phyloP scores from a whole-genome alignment of 306 rosid genomes.

The Echinosophora koreensis region DNA sequence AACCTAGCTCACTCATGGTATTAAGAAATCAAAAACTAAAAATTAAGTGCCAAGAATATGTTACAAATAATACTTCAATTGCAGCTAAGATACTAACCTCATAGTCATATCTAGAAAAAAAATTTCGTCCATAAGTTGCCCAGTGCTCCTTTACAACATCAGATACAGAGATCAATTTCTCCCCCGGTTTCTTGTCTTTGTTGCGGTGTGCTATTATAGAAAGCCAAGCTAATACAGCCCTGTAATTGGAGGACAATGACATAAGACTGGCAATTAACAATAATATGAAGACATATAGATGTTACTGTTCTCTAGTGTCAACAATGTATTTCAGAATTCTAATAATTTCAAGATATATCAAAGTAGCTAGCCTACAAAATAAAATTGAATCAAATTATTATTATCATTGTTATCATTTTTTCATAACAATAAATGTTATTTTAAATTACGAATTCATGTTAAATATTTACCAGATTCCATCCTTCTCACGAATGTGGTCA shows the following conservation, averaged over 20 bases:
- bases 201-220: conserved; percentile 86
- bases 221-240: conserved; percentile 99
- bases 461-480: conserved; percentile 92
- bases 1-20: background rate
- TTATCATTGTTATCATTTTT: too few relatives aligned
- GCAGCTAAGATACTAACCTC: conserved; percentile 61
- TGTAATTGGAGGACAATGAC: conserved; percentile 47
- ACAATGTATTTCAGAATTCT: conserved; percentile 12
- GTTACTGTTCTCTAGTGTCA: background rate
- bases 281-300: background rate
- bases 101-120: conserved; percentile 95
- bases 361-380: background rate
- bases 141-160: conserved; percentile 88
- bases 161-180: conserved; percentile 84
- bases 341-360: conserved; percentile 5
- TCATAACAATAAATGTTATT: background rate
- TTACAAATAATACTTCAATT: conserved; percentile 28
- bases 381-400: background rate
- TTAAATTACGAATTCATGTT: too few relatives aligned
- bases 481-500: conserved; percentile 99
- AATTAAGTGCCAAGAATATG: conserved; percentile 8
- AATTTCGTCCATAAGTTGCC: conserved; percentile 93
- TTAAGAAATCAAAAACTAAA: conserved; percentile 32
- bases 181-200: conserved; percentile 84
- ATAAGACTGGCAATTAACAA: conserved; percentile 33